A percentile compares a stretch with the other conserved stretches of the same genome.
Evolutionary conservation across 1,284 basidiomycete genomes (phyloP).

Genomic region (Apiotrichum akiyoshidainum): DNA sequence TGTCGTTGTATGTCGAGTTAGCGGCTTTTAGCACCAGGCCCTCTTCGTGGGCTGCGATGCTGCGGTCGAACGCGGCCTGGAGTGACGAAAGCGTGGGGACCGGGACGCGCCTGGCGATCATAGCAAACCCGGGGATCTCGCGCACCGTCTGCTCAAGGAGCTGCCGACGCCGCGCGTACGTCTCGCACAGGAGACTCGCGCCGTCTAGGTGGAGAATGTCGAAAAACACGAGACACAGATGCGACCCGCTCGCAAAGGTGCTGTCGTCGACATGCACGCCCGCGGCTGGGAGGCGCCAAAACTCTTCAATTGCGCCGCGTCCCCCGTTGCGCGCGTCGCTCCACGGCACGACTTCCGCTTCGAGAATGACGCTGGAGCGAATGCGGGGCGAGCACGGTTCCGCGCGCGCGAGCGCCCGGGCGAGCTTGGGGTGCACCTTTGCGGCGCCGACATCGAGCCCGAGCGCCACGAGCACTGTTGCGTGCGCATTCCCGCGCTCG

Average conservation of each 20-base stretch:
- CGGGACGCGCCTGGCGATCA: conserved; percentile 57
- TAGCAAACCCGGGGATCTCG: conserved; percentile 56
- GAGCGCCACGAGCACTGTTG: conserved; percentile 63
- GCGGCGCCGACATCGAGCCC: conserved; percentile 44
- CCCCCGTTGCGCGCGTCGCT: conserved; percentile 54
- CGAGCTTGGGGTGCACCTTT: too few species aligned
- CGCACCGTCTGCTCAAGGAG: conserved; percentile 61
- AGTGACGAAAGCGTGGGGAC: conserved; percentile 43
- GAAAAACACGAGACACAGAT: conserved; percentile 77
- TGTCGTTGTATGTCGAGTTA: conserved; percentile 64
- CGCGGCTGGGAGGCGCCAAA: conserved; percentile 48
- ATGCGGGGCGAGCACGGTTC: not conserved
- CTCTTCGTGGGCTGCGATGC: conserved; percentile 35
- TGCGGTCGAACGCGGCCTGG: too few species aligned
- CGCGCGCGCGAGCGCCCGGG: too few species aligned
- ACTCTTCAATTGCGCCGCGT: conserved; percentile 52
- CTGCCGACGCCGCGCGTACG: conserved; percentile 62
- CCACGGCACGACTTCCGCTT: conserved; percentile 84
- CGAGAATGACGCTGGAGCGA: conserved; percentile 60
- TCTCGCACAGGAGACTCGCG: conserved; percentile 56
- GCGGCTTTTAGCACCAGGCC: conserved; percentile 74
- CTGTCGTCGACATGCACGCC: conserved; percentile 27
- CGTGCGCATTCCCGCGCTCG: conserved; percentile 67
- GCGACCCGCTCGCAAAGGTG: conserved; percentile 51
- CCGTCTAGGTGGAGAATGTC: conserved; percentile 69